Evolutionary conservation across 2,329 filamentous ascomycete species (phyloP).

Genomic region (Fusarium sp.): DNA sequence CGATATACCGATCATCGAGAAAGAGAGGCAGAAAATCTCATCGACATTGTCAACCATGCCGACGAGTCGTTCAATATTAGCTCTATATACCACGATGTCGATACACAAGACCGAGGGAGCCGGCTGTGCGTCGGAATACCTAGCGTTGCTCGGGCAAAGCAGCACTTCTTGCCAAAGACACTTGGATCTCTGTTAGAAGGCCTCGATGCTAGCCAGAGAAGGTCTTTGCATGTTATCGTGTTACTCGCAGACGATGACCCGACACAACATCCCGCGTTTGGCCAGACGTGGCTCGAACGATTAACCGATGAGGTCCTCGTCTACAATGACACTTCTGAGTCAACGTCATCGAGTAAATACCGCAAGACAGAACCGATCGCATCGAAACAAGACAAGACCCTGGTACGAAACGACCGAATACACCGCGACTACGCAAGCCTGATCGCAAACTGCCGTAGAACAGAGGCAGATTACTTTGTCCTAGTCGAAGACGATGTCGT

Average conservation of each 20-base stretch:
- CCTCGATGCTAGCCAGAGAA: constrained; percentile 44
- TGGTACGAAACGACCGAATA: constrained; percentile 41
- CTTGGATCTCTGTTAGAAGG: constrained; percentile 48
- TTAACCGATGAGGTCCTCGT: constrained; percentile 47
- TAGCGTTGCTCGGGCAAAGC: constrained; percentile 41
- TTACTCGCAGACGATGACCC: constrained; percentile 47
- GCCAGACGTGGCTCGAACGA: constrained; percentile 45
- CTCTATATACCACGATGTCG: background rate
- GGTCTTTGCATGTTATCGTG: constrained; percentile 43
- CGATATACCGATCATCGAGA: constrained; percentile 41
- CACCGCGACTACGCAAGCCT: constrained; percentile 46
- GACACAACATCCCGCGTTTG: constrained; percentile 43
- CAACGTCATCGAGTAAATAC: background rate
- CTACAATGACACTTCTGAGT: constrained; percentile 25
- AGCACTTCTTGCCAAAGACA: constrained; percentile 42
- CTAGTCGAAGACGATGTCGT: constrained; percentile 51
- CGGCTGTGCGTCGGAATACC: constrained; percentile 46
- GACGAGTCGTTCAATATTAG: background rate
- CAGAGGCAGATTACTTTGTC: constrained; percentile 44
- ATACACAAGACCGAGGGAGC: background rate
- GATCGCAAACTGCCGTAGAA: constrained; percentile 40
- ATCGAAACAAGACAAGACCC: accelerated
- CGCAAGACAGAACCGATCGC: background rate
- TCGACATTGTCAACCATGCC: constrained; percentile 12
- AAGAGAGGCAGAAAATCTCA: constrained; percentile 38